These are phyloP conservation scores for Betula pendula DNA, from an alignment of 306 rosid species.

Conservation along the genomic window DNA sequence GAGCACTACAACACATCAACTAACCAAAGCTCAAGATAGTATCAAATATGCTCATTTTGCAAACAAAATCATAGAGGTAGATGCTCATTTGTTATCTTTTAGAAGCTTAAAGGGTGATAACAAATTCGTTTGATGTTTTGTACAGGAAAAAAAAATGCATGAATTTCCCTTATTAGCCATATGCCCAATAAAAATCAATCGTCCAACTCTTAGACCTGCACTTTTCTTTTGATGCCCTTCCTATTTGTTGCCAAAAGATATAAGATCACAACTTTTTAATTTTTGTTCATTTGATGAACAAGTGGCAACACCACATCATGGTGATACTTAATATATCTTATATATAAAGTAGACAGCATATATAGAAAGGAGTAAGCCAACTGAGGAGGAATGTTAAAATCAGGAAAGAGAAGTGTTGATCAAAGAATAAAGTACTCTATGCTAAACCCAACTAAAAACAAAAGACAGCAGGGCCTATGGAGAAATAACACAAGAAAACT, in stretches of 20 bases:
- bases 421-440: neutral
- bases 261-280: neutral
- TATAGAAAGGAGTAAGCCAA: neutral
- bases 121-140: neutral
- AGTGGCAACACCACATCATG: no score
- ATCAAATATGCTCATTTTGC: neutral
- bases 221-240: neutral
- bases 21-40: neutral
- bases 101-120: conserved; percentile 3
- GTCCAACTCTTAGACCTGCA: neutral
- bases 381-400: conserved; percentile 4
- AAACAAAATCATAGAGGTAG: neutral
- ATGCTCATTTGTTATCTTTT: conserved; percentile 16
- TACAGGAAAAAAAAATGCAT: neutral
- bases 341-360: neutral
- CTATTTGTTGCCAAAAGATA: neutral
- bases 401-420: neutral
- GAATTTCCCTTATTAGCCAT: neutral
- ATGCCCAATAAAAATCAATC: neutral
- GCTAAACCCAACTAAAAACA: neutral
- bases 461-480: neutral
- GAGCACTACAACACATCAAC: neutral
- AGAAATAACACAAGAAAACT: neutral
- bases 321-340: neutral
- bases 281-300: no score